Base-by-base conservation (phyloP, 2,329 filamentous ascomycete species). In the Didymosphaeria variabile region DNA sequence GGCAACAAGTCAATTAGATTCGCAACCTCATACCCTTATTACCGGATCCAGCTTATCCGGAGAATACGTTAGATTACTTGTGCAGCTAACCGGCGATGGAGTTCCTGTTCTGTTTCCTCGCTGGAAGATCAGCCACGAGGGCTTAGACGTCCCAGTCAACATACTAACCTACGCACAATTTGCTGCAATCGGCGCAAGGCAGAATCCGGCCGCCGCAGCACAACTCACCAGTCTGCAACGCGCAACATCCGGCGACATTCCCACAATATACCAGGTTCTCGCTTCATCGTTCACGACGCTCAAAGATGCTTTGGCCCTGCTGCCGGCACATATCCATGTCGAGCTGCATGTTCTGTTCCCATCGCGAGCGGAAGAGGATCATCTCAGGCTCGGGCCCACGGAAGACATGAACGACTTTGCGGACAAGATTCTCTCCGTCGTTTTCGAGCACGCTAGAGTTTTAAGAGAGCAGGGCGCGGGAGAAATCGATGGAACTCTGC, bases 321-420 rank as follows among this genome's bases (percentile, higher is more conserved):
- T 99, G 15, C 93, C 94, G 0, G 84, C 88, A 23, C 87, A 90
- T 44, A 89, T 98, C 78, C 91, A 97, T 74, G 86, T 97, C 69
- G 96, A 98, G 76, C 82, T 99, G n/a, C 93, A 97, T 70, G 86
- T 97, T 40, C 82, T 97, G 45, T 97, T 97, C 75, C 94, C 95
- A 1, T 91, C 90, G 0, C 78, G 86, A 17, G 83, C 88, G 4
- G 92, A 97, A 71, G 92, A 96, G 73, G 85, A 86, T 64, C 79
- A 80, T 1, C 82, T 92, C 29, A 88, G 88, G 21, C 85, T 97
- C 12, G 89, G 90, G 0, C 91, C 92, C 2, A 89, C 90, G 5
- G 84, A 89, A 42, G 93, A 97, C 68, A 89, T 97, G 74, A 99
- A 99, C 75, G 83, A 83, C 3, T 95, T 93, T 70, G 92, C 92